Percentiles rank a stretch among this genome's conserved stretches.
These are phyloP conservation scores for Zasmidium angulare DNA, from an alignment of 2,329 filamentous ascomycete species.

Conservation along the genomic window DNA sequence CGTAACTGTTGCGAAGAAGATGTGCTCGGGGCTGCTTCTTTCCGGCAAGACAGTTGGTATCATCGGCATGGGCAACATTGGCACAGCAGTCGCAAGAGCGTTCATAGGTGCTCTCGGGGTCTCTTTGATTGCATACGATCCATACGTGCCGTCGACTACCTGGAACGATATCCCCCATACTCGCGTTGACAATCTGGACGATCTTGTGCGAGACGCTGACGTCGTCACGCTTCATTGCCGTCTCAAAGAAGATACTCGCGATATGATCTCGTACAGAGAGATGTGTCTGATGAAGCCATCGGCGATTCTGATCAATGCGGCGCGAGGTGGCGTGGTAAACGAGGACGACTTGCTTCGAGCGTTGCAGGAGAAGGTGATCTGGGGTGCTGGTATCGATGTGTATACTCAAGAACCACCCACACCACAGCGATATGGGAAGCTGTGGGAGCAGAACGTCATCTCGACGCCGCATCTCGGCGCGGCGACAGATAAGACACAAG, in stretches of 20 bases:
- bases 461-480: not conserved
- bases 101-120: not conserved
- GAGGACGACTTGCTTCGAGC: not conserved
- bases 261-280: not conserved
- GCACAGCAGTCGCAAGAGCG: not conserved
- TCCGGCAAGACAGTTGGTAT: not conserved
- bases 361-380: not conserved
- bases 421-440: not conserved
- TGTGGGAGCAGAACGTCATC: not conserved
- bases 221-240: not conserved
- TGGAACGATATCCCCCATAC: not conserved
- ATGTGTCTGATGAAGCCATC: not conserved
- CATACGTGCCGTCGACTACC: not conserved
- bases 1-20: not conserved
- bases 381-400: not conserved
- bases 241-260: not conserved
- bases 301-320: not conserved
- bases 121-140: not conserved
- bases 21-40: not conserved
- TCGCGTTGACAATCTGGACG: not conserved
- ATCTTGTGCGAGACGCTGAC: not conserved
- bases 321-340: not conserved
- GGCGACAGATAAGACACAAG: not conserved
- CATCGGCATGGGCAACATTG: not conserved
- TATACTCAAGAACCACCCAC: not conserved